These are phyloP conservation scores for Astrothelium macrocarpum DNA, from an alignment of 495 filamentous ascomycete species.

Conservation along the genomic window DNA sequence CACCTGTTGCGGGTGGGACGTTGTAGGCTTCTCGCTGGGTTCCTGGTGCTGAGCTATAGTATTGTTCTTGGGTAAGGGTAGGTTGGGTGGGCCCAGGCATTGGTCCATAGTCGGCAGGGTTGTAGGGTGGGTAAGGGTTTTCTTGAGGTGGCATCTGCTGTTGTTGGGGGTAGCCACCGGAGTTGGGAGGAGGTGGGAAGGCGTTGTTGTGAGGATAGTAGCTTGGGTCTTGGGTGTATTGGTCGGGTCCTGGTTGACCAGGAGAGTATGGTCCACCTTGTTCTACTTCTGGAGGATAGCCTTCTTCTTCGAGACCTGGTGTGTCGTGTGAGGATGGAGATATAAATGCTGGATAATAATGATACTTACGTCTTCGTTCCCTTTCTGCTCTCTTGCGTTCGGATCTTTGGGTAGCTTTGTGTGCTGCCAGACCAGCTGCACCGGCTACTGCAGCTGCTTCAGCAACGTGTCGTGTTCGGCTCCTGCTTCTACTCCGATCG, in stretches of 20 bases:
- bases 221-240: slow-evolving; percentile 27
- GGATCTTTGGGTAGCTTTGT: slow-evolving; percentile 54
- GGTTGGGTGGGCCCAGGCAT: slow-evolving; percentile 14
- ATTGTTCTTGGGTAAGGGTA: slow-evolving; percentile 8
- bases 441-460: slow-evolving; percentile 59
- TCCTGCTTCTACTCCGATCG: slow-evolving; percentile 24
- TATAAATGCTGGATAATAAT: not conserved
- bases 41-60: not conserved
- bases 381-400: slow-evolving; percentile 46
- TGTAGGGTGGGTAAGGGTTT: slow-evolving; percentile 31
- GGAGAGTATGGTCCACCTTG: slow-evolving; percentile 10
- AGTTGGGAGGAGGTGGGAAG: slow-evolving; percentile 36
- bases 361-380: slow-evolving; percentile 30
- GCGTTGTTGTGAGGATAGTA: slow-evolving; percentile 33
- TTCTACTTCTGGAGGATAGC: slow-evolving; percentile 3
- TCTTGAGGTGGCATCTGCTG: not conserved
- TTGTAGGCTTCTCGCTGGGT: slow-evolving; percentile 8
- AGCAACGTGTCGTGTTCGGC: slow-evolving; percentile 45
- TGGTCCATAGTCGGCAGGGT: slow-evolving; percentile 34
- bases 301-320: slow-evolving; percentile 13
- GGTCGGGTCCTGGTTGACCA: slow-evolving; percentile 23
- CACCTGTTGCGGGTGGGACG: not conserved
- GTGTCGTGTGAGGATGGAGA: slow-evolving; percentile 26
- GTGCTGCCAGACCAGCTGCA: slow-evolving; percentile 69
- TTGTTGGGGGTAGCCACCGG: slow-evolving; percentile 6